Evolutionary conservation across 1,139 yeast genomes (phyloP).

Genomic region (Candida sp.): DNA sequence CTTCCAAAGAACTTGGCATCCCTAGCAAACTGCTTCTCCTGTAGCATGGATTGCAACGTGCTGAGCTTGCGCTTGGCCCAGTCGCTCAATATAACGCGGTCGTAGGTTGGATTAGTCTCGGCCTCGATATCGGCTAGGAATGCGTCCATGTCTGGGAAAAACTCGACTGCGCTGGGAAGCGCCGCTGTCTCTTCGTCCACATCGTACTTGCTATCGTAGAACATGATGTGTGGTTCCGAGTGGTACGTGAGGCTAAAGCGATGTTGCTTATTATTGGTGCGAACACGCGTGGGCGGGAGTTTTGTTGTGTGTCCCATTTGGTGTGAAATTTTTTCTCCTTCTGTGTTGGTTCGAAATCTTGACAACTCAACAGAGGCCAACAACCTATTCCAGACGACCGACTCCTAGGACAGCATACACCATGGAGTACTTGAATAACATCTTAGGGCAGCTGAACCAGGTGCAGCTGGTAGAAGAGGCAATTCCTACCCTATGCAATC

Average conservation of each 20-base stretch:
- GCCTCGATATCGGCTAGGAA: conserved; percentile 18
- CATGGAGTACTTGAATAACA: conserved; percentile 48
- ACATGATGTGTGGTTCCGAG: conserved; percentile 2
- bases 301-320: background rate
- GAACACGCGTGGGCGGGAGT: background rate
- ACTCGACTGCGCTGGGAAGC: conserved; percentile 21
- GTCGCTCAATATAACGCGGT: conserved; percentile 7
- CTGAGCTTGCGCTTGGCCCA: conserved; percentile 42
- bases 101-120: background rate
- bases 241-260: too few species aligned
- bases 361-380: conserved; percentile 1
- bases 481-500: conserved; percentile 86
- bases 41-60: conserved; percentile 38
- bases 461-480: conserved; percentile 79
- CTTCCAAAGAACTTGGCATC: conserved; percentile 14
- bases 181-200: conserved; percentile 10
- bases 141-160: conserved; percentile 27
- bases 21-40: conserved; percentile 24
- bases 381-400: background rate
- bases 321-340: background rate
- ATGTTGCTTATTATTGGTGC: background rate
- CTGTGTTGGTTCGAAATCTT: background rate
- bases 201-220: conserved; percentile 11
- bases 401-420: background rate
- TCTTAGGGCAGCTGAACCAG: conserved; percentile 42